Evolutionary conservation across 192 early-diverging fungal genomes (phyloP).

Genomic region (Jimgerdemannia flammicorona): DNA sequence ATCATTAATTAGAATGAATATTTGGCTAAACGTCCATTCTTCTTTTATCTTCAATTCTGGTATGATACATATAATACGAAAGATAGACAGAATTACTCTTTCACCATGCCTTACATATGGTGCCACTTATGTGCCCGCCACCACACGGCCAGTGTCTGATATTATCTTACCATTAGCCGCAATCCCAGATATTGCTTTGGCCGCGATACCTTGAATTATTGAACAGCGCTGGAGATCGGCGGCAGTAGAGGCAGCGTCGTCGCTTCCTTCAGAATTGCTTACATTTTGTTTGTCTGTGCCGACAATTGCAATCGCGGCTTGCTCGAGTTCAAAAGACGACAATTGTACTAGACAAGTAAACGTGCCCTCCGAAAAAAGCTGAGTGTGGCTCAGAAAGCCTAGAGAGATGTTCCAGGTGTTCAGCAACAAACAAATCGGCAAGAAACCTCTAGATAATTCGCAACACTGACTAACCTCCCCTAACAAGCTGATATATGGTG

Average conservation of each 20-base stretch:
- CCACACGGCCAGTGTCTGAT: too few relatives aligned
- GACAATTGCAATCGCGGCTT: not conserved
- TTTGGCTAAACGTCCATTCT: too few relatives aligned
- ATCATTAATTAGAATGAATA: too few relatives aligned
- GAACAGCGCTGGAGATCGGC: constrained; percentile 29
- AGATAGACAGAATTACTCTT: too few relatives aligned
- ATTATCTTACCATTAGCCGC: constrained; percentile 22
- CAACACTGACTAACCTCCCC: constrained; percentile 13
- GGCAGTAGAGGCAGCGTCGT: constrained; percentile 14
- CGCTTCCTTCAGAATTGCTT: not conserved
- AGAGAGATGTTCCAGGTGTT: too few relatives aligned
- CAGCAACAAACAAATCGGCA: too few relatives aligned
- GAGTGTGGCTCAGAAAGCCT: constrained; percentile 17
- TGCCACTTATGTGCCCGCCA: too few relatives aligned
- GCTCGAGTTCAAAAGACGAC: constrained; percentile 11
- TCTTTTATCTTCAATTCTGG: too few relatives aligned
- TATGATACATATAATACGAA: too few relatives aligned
- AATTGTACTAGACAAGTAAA: constrained; percentile 21
- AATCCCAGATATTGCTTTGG: constrained; percentile 38
- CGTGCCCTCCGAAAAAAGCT: constrained; percentile 20
- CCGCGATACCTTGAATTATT: constrained; percentile 37
- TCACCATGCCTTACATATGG: too few relatives aligned
- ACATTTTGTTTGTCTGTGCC: constrained; percentile 6
- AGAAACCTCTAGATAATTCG: too few relatives aligned
- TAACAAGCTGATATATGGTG: constrained; percentile 14